Evolutionary conservation across 1,284 basidiomycete genomes (phyloP), one percentile per base, ranked within the genome.

Genomic region (Cutaneotrichosporon arboriforme): DNA sequence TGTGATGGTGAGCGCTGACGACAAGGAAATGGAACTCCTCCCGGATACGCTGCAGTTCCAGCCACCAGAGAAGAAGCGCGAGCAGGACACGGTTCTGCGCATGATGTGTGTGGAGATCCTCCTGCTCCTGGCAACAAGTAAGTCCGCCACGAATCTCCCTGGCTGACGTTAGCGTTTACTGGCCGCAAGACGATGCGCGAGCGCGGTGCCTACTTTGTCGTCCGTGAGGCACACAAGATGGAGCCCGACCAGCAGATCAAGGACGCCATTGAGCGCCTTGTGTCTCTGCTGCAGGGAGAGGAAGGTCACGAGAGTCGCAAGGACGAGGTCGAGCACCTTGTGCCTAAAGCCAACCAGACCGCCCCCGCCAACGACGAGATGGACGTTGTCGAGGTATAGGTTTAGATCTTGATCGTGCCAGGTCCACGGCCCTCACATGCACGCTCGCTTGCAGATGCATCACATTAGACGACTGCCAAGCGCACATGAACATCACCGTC

Each of bases 91-190:
- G 0, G 83, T 81, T 1, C 80, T 97, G 38, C 84, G 96, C 0
- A 78, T 90, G 46, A 91, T 85, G 54, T 86, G 90, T 61, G 78
- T 97, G 13, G 96, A 98, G 75, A 88, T 89, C 0, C 77, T 99
- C 13, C 80, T 97, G 0, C 76, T 99, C 35, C 79, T 98, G 0
- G 90, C 88, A 61, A 90, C 92, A 4, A 92, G 75, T 75, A 49
- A 61, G 72, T 72, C 8, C 8, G 35, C 10, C 10, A 12, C 23
- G 17, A n/a, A n/a, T 18, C n/a, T 40, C 10, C 43, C 26, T 12
- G 8, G 23, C 43, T 54, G 21, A 55, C 46, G 7, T 5, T 49
- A 76, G 75, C 88, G 0, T 83, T 86, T 36, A 88, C 87, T 78
- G 92, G 90, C 1, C 82, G 94, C 22, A 86, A 94, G 58, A 83